Conservation (phyloP, 345 rosid species). For the Dipteronia sinensis region DNA sequence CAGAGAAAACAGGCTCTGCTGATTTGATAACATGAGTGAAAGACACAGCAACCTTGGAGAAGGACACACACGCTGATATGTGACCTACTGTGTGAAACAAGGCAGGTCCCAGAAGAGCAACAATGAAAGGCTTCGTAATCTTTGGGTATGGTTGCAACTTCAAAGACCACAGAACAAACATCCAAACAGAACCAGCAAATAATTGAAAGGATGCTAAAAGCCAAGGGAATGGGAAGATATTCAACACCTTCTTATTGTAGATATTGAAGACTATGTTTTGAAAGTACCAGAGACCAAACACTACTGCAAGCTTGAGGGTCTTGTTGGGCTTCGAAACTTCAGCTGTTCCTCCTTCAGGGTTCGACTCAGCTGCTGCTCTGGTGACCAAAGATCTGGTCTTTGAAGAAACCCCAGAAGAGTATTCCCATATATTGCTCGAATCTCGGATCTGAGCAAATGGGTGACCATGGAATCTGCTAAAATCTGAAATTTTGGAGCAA, state of each 20-base stretch:
- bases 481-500: slow-evolving; percentile 29
- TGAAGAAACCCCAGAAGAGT: slow-evolving; percentile 33
- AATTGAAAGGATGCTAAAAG: slow-evolving; percentile 96
- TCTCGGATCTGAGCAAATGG: slow-evolving; percentile 50
- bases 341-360: slow-evolving; percentile 40
- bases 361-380: slow-evolving; percentile 50
- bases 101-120: slow-evolving; percentile 95
- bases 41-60: slow-evolving; percentile 97
- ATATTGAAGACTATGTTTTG: slow-evolving; percentile 94
- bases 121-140: slow-evolving; percentile 75
- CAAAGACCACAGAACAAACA: slow-evolving; percentile 77
- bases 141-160: slow-evolving; percentile 84
- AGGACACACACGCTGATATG: slow-evolving; percentile 95
- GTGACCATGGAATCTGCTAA: slow-evolving; percentile 26
- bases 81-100: slow-evolving; percentile 95
- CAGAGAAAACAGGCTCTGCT: slow-evolving; percentile 96
- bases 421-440: slow-evolving; percentile 18
- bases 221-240: slow-evolving; percentile 94
- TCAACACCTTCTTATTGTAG: slow-evolving; percentile 87
- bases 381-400: slow-evolving; percentile 43
- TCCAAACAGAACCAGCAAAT: slow-evolving; percentile 88
- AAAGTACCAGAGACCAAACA: slow-evolving; percentile 89
- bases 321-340: slow-evolving; percentile 41
- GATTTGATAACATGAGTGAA: slow-evolving; percentile 98
- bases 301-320: slow-evolving; percentile 65